These are phyloP conservation scores for Rutstroemia sp. DNA, from an alignment of 2,329 filamentous ascomycete genomes.

Conservation along the genomic window DNA sequence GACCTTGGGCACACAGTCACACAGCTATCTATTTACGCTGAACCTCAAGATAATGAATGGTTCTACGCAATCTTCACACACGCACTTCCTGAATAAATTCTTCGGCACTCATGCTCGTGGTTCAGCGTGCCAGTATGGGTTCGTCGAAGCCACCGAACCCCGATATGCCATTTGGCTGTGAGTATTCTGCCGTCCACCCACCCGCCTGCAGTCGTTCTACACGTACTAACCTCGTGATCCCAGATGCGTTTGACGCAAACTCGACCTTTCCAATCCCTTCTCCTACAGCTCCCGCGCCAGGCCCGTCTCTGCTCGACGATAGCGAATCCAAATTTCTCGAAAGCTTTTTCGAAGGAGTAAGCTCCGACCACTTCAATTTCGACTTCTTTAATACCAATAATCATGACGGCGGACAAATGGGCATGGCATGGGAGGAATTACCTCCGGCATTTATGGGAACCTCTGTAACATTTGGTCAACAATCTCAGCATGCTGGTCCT, in stretches of 20 bases:
- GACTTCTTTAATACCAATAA: slow-evolving; percentile 34
- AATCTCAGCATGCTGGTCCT: slow-evolving; percentile 16
- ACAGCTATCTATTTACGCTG: too few relatives aligned
- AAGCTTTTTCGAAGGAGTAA: slow-evolving; percentile 49
- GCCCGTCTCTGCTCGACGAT: slow-evolving; percentile 58
- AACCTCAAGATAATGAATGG: too few relatives aligned
- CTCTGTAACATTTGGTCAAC: slow-evolving; percentile 52
- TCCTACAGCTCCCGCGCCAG: slow-evolving; percentile 55
- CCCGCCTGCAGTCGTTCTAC: neutral
- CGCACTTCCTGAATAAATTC: too few relatives aligned
- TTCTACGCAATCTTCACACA: too few relatives aligned
- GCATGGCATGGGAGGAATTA: slow-evolving; percentile 48
- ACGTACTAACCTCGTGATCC: neutral
- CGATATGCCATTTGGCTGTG: slow-evolving; percentile 61
- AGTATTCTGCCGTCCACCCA: slow-evolving; percentile 29
- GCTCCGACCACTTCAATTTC: slow-evolving; percentile 42
- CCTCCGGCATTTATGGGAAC: slow-evolving; percentile 61
- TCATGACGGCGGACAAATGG: slow-evolving; percentile 42
- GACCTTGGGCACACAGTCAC: too few relatives aligned
- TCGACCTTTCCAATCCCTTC: slow-evolving; percentile 40
- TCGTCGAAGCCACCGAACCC: slow-evolving; percentile 49
- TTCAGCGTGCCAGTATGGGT: slow-evolving; percentile 51
- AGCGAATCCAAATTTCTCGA: slow-evolving; percentile 52
- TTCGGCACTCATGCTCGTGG: slow-evolving; percentile 42
- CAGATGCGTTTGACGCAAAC: slow-evolving; percentile 39